A percentile compares a stretch with the other conserved stretches of the same genome.
These are phyloP conservation scores for Xylaria hypoxylon DNA, from an alignment of 2,329 filamentous ascomycete species.

Conservation along the genomic window DNA sequence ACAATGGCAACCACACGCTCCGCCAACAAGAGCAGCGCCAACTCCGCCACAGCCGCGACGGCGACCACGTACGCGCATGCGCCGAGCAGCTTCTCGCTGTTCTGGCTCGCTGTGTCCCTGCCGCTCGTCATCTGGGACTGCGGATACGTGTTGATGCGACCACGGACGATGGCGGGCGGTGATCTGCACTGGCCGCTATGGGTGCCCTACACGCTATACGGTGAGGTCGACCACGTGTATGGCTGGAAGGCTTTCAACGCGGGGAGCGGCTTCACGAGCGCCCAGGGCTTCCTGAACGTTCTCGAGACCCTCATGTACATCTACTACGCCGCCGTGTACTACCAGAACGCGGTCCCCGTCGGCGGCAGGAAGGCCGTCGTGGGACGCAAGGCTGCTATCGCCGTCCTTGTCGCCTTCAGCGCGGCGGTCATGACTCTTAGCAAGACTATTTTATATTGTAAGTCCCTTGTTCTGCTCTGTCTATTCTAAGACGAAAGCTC, in stretches of 20 bases:
- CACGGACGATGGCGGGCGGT: conserved; percentile 84
- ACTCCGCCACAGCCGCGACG: conserved; percentile 24
- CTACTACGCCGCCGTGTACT: conserved; percentile 63
- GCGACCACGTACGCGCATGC: conserved; percentile 57
- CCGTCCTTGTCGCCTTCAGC: conserved; percentile 62
- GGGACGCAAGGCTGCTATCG: conserved; percentile 59
- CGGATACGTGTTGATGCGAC: conserved; percentile 81
- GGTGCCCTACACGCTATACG: conserved; percentile 84
- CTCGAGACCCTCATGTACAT: conserved; percentile 75
- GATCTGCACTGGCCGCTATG: conserved; percentile 77
- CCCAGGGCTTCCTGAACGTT: conserved; percentile 77
- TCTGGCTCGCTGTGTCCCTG: conserved; percentile 80
- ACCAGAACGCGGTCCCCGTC: conserved; percentile 39
- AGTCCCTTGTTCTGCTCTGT: conserved; percentile 46
- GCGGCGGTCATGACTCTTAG: conserved; percentile 70
- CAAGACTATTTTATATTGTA: conserved; percentile 72
- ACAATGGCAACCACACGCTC: conserved; percentile 51
- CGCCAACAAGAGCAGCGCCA: conserved; percentile 38
- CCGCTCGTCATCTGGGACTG: conserved; percentile 87
- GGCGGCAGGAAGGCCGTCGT: conserved; percentile 51
- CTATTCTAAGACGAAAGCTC: neutral
- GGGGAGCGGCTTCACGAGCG: conserved; percentile 79
- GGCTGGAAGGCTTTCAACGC: conserved; percentile 77
- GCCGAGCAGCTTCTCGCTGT: conserved; percentile 61
- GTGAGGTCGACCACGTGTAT: conserved; percentile 82